These are phyloP conservation scores for Pseudogymnoascus sp. DNA, from an alignment of 2,329 filamentous ascomycete genomes.

Conservation along the genomic window DNA sequence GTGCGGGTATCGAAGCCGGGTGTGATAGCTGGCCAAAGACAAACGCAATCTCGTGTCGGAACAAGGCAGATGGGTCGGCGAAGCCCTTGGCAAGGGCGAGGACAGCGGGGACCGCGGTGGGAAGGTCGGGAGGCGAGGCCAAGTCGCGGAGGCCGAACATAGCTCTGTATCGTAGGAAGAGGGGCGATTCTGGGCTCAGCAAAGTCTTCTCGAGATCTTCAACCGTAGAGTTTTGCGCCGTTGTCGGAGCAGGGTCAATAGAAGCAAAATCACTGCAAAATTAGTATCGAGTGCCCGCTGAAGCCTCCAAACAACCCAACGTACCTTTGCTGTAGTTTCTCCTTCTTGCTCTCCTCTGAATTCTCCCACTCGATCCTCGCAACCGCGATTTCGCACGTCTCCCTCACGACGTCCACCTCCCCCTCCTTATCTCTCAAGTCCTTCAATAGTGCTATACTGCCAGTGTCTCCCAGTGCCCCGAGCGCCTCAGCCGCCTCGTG, in stretches of 20 bases:
- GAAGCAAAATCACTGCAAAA: constrained; percentile 77
- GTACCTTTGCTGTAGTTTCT: constrained; percentile 76
- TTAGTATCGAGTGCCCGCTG: constrained; percentile 15
- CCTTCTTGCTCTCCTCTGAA: constrained; percentile 58
- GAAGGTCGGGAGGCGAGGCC: constrained; percentile 82
- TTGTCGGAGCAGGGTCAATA: constrained; percentile 87
- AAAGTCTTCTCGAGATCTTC: constrained; percentile 66
- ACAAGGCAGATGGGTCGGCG: constrained; percentile 77
- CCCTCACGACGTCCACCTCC: constrained; percentile 74
- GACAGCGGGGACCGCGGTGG: constrained; percentile 81
- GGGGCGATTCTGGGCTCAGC: constrained; percentile 67
- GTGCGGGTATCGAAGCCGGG: constrained; percentile 88
- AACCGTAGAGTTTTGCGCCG: constrained; percentile 55
- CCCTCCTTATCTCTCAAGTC: constrained; percentile 63
- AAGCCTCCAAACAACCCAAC: constrained; percentile 18
- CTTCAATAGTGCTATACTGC: constrained; percentile 65
- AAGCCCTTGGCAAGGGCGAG: constrained; percentile 79
- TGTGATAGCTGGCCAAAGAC: constrained; percentile 96
- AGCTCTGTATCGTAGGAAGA: constrained; percentile 90
- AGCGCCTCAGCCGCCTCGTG: constrained; percentile 96
- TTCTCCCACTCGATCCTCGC: constrained; percentile 92
- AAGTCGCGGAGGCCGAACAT: constrained; percentile 98
- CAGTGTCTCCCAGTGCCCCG: constrained; percentile 70
- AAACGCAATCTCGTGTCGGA: constrained; percentile 96
- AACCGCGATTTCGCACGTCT: constrained; percentile 96